Evolutionary conservation across 2,329 filamentous ascomycete genomes (phyloP), one percentile per base, ranked within the genome.

Genomic region (Talaromyces sp.): DNA sequence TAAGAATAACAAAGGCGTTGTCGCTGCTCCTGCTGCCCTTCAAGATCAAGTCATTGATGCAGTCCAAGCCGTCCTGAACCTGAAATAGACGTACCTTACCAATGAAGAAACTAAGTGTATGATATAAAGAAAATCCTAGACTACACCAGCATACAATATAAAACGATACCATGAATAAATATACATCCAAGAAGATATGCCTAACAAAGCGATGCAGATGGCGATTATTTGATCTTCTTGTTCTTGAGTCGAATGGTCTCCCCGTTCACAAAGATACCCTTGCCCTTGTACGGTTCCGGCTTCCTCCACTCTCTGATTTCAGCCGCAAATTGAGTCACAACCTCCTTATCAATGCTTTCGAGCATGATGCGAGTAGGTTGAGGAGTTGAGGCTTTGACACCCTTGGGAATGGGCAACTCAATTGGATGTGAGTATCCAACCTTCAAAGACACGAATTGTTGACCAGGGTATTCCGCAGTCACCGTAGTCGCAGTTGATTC

Each of bases 181-280:
- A 65, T 67, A 65, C 63, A 56, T 53, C 54, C 53, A 53, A 60
- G 25, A 35, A 60, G 62, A 62, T 36, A 57, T 36, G 28, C 53
- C 56, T 25, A 54, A 37, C 15, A 53, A 48, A 21, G 28, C 6
- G 46, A 63, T 51, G 28, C 51, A 53, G 56, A 53, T 59, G 59
- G 56, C 37, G 65, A 71, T 79, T 86, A 94, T 81, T 92, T 93
- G 75, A 93, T 91, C 84, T 93, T 94, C 88, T 97, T 99, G 69
- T 90, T 88, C 87, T 99, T 99, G 76, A 99, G 75, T 82, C 89
- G 96, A 78, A 99, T 97, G 31, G 91, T 97, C 82, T 99, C 91
- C 63, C 92, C 91, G 70, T 97, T 95, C 67, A 99, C 87, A 73
- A 97, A 99, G 67, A 99, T 96, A 67, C 94, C 94, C 85, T 99